These are phyloP conservation scores for Lagenaria siceraria DNA, from an alignment of 306 rosid genomes.

Conservation along the genomic window DNA sequence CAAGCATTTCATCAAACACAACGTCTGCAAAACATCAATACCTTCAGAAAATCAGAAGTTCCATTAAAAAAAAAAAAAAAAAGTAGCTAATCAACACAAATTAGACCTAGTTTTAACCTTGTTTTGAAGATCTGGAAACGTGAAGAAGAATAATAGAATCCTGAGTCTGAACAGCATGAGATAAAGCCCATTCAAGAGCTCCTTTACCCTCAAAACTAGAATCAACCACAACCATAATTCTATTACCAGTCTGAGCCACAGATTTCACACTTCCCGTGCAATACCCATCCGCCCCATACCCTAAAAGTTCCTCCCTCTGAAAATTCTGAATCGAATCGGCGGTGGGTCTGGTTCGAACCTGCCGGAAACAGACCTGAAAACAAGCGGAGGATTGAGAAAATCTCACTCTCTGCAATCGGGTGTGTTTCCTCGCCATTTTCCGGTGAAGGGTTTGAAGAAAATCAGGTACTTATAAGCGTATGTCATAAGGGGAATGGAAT, in stretches of 20 bases:
- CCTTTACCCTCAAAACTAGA: constrained; percentile 65
- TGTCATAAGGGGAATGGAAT: not conserved
- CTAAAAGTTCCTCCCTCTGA: constrained; percentile 2
- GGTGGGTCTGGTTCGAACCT: not conserved
- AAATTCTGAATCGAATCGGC: not conserved
- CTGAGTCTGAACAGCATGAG: constrained; percentile 52
- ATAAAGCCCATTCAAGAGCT: constrained; percentile 84
- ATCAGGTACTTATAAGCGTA: not conserved
- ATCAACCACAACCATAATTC: constrained; percentile 76
- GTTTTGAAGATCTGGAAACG: constrained; percentile 30
- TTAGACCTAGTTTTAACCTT: constrained; percentile 23
- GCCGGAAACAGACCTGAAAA: not conserved
- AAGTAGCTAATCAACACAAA: not conserved
- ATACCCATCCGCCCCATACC: not conserved
- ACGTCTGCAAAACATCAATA: constrained; percentile 9
- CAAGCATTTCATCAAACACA: constrained; percentile 24
- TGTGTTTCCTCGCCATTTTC: constrained; percentile 2
- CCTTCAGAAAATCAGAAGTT: not conserved
- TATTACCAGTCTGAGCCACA: constrained; percentile 29
- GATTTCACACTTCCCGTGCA: not conserved
- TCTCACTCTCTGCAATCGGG: not conserved
- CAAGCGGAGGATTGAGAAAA: not conserved
- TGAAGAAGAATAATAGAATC: constrained; percentile 62
- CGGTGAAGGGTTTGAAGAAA: not conserved
- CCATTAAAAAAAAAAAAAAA: not conserved